Evolutionary conservation across 2,329 filamentous ascomycete species (phyloP).

Genomic region (Apiospora malaysiana): DNA sequence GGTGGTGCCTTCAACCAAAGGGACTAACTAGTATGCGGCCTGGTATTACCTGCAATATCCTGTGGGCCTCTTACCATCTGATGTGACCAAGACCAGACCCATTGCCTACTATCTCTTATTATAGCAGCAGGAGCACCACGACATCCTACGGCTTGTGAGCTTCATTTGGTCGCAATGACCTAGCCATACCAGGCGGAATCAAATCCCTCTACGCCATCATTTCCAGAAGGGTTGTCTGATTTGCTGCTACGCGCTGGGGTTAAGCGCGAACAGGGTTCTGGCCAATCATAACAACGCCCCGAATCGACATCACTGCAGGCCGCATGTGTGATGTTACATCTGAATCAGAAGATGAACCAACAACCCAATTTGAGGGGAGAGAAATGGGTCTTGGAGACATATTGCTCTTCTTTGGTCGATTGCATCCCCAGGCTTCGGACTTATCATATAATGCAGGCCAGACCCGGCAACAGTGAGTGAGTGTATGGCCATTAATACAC

Average conservation of each 20-base stretch:
- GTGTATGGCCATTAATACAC: not conserved
- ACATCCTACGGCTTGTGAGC: not conserved
- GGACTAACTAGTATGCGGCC: not conserved
- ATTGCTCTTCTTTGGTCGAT: not conserved
- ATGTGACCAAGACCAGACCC: not conserved
- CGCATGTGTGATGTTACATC: not conserved
- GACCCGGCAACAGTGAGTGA: not conserved
- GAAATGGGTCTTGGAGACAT: not conserved
- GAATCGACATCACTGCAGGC: not conserved
- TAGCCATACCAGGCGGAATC: not conserved
- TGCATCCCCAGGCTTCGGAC: not conserved
- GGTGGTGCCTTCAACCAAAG: not conserved
- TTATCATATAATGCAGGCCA: not conserved
- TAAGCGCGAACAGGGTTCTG: not conserved
- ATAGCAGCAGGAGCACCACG: not conserved
- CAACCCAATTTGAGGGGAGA: not conserved
- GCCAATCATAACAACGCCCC: not conserved
- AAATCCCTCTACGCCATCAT: not conserved
- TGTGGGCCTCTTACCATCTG: not conserved
- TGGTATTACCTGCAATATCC: not conserved
- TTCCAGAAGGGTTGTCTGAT: not conserved
- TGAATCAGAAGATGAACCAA: not conserved
- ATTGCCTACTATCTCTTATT: not conserved
- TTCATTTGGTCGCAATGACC: not conserved
- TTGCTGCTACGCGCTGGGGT: not conserved